Evolutionary conservation across 306 rosid genomes (phyloP).

Genomic region (Phaseolus lunatus): DNA sequence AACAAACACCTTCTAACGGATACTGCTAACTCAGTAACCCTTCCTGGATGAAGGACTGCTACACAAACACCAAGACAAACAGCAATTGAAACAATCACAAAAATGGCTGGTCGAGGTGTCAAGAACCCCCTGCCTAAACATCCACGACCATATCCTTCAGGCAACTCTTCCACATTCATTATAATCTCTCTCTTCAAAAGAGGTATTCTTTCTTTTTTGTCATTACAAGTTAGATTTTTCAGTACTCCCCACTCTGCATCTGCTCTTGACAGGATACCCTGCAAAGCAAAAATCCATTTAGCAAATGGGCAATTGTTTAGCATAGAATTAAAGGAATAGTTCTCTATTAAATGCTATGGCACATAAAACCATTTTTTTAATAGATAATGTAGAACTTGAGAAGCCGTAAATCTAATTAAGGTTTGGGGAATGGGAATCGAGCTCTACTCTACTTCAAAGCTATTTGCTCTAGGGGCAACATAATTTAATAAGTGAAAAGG

Average conservation of each 20-base stretch:
- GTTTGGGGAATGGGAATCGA: too few relatives aligned
- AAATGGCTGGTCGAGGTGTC: slow-evolving; percentile 57
- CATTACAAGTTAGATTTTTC: slow-evolving; percentile 43
- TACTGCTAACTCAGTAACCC: slow-evolving; percentile 75
- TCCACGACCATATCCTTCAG: slow-evolving; percentile 44
- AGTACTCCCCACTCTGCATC: slow-evolving; percentile 48
- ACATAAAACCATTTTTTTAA: too few relatives aligned
- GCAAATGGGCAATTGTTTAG: background rate
- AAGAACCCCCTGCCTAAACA: slow-evolving; percentile 47
- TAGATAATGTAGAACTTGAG: too few relatives aligned
- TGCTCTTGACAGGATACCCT: slow-evolving; percentile 59
- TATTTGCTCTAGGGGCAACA: too few relatives aligned
- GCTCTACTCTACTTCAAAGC: too few relatives aligned
- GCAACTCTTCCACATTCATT: slow-evolving; percentile 57
- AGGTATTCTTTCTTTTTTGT: slow-evolving; percentile 58
- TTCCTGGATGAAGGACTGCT: slow-evolving; percentile 74
- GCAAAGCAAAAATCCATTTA: slow-evolving; percentile 45
- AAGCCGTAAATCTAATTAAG: too few relatives aligned
- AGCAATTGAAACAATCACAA: slow-evolving; percentile 61
- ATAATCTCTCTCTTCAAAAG: slow-evolving; percentile 59
- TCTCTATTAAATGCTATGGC: too few relatives aligned
- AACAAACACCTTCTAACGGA: slow-evolving; percentile 86
- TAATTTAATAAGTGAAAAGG: too few relatives aligned
- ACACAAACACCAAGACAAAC: slow-evolving; percentile 84
- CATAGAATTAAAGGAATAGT: too few relatives aligned